These are phyloP conservation scores for Blastobotrys apis DNA, from an alignment of 1,139 yeast species.

Conservation along the genomic window DNA sequence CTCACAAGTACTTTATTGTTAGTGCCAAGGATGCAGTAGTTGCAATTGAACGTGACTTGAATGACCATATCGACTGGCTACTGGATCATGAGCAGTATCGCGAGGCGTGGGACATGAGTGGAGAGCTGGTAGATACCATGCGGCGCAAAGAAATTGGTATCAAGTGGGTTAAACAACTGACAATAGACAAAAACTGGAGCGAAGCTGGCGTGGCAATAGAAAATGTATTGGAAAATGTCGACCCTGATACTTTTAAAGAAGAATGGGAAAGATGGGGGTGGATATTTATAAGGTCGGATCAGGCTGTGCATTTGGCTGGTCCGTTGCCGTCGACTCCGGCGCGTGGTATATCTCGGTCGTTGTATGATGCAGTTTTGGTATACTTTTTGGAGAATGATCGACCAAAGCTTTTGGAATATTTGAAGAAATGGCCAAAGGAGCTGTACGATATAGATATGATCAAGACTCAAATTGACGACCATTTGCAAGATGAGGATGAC, in stretches of 20 bases:
- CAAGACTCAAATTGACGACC: constrained; percentile 47
- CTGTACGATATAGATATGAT: constrained; percentile 49
- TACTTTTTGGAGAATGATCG: constrained; percentile 44
- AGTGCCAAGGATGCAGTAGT: constrained; percentile 80
- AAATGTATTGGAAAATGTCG: constrained; percentile 37
- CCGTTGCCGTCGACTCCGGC: constrained; percentile 48
- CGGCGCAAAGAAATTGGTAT: constrained; percentile 61
- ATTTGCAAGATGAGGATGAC: constrained; percentile 30
- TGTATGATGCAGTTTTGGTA: constrained; percentile 52
- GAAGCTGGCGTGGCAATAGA: constrained; percentile 52
- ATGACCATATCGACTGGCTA: constrained; percentile 74
- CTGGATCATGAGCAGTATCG: constrained; percentile 48
- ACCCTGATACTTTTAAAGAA: constrained; percentile 17
- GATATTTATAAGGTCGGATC: constrained; percentile 49
- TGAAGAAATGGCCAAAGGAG: constrained; percentile 56
- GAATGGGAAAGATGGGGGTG: constrained; percentile 70
- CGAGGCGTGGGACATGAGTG: constrained; percentile 77
- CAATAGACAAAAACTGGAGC: constrained; percentile 48
- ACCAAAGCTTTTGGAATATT: constrained; percentile 38
- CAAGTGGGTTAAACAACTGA: constrained; percentile 54
- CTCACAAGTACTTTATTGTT: constrained; percentile 56
- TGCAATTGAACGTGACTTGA: constrained; percentile 62
- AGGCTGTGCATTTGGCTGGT: constrained; percentile 47
- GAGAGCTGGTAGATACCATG: constrained; percentile 46
- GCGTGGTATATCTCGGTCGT: constrained; percentile 35